Evolutionary conservation across 352 stramenopile species (phyloP), one percentile per base, ranked within the genome.

Genomic region (Phytopythium aichiense): DNA sequence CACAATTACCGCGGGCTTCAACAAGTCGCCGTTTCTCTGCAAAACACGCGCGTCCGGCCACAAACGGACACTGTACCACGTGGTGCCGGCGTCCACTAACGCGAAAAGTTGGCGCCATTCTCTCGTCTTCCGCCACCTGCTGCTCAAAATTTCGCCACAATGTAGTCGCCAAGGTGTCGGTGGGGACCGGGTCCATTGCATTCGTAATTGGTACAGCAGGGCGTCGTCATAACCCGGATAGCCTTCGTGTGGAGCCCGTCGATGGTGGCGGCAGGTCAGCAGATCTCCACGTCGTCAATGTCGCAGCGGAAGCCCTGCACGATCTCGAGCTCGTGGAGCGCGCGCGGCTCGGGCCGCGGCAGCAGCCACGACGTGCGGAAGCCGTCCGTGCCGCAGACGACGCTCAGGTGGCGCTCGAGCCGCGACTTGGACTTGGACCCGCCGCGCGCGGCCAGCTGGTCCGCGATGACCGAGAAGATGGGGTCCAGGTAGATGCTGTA

Each of bases 351-450:
- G 5, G 77, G 70, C 23, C 74, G 40, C 20, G 86, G 86, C 33
- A 91, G 65, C 42, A 90, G 70, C 86, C 86, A 95, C 28, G 74
- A 81, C 22, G 56, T 67, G 15, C 73, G 67, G 57, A 91, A 88
- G 35, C 76, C 79, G 46, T 92, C 84, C 31, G 82, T 91, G 22
- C 79, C 82, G 60, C 79, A 95, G 22, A 95, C 67, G 23, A 95
- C 82, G 46, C 84, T 91, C 31, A 95, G 58, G 51, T 91, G 74
- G 2, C 80, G 81, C 66, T 90, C 79, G 20, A 88, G 43, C 13
- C 63, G 76, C 52, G 82, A 89, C 38, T 61, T 71, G 4, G 79
- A 90, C 66, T 88, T 90, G 72, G 75, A 83, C 15, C 76, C 73
- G 15, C 66, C 74, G 22, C 81, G 77, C 23, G 73, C 72, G 22